Evolutionary conservation across 768 basidiomycete genomes (phyloP), one percentile per base, ranked within the genome.

Genomic region (Leccinum disarticulatum): DNA sequence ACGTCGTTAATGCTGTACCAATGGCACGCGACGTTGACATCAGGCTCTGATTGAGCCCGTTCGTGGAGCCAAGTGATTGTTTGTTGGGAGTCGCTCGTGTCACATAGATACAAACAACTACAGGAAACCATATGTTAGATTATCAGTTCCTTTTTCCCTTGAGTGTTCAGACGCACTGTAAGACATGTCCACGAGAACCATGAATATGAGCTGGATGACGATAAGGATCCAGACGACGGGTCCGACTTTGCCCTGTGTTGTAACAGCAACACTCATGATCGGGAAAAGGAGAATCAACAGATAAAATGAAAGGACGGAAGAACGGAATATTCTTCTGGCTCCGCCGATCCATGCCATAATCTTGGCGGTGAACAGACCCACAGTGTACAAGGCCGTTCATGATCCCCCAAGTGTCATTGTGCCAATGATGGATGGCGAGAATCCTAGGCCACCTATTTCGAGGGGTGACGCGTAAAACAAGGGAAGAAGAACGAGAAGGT

Each of bases 11-110:
- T 1, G 76, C 78, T 0, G 84, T 83, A 1, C 82, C 83, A 25
- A 84, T 73, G 1, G 81, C 81, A 47, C 81, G 77, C 0, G 78
- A 76, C 6, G 79, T 69, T 3, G 81, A 77, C 3, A 75, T 76
- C 2, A 76, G 70, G 14, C 77, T 82, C 28, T 86, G 84, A 3
- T 79, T 76, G 22, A 86, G 72, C 2, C 86, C 86, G 58, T 87
- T 84, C 2, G 80, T 81, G 6, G 84, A 80, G 7, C 85, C 85
- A 6, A 87, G 75, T 0, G 83, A 81, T 19, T 73, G 75, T 55
- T 76, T 80, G 58, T 79, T 80, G 0, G 86, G 84, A 1, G 84
- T 74, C 1, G 83, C 79, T 30, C 77, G 75, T 3, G 80, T 84
- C 54, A 85, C 71, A 58, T 79, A 83, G 62, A 86, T 78, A 54